phyloP scores from a whole-genome alignment of 768 basidiomycete genomes.

The Pulveroboletus frians region DNA sequence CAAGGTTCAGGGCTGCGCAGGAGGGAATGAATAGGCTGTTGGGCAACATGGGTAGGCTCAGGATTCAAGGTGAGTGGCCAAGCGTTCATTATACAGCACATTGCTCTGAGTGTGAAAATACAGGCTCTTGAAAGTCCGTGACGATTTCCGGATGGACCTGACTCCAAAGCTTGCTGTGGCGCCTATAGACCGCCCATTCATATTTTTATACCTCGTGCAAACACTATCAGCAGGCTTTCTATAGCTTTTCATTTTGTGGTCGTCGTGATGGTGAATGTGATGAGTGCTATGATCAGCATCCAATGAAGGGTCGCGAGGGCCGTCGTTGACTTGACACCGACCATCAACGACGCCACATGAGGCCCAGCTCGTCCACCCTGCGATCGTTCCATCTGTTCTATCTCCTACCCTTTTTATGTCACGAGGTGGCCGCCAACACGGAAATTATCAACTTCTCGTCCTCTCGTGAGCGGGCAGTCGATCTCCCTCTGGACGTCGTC shows the following conservation, averaged over 20 bases:
- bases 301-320: not conserved
- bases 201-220: slow-evolving; percentile 12
- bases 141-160: slow-evolving; percentile 5
- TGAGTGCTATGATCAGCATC: slow-evolving; percentile 13
- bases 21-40: slow-evolving; percentile 35
- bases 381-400: slow-evolving; percentile 12
- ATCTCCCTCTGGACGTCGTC: slow-evolving; percentile 16
- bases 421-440: slow-evolving; percentile 46
- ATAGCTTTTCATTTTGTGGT: slow-evolving; percentile 10
- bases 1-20: slow-evolving; percentile 41
- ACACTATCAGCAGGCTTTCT: not conserved
- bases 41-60: slow-evolving; percentile 12
- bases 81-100: not conserved
- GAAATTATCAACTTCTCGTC: slow-evolving; percentile 59
- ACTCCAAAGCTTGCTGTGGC: slow-evolving; percentile 14
- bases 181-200: slow-evolving; percentile 18
- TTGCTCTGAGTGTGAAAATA: slow-evolving; percentile 6
- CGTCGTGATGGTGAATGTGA: slow-evolving; percentile 15
- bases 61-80: slow-evolving; percentile 7
- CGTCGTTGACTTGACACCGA: slow-evolving; percentile 16
- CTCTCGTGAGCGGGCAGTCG: slow-evolving; percentile 16
- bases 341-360: slow-evolving; percentile 15
- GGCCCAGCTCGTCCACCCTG: slow-evolving; percentile 3
- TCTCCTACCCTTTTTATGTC: slow-evolving; percentile 20
- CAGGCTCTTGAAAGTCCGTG: slow-evolving; percentile 24